Conservation (phyloP, 2,329 filamentous ascomycete species). For the Phialemoniopsis sp. region DNA sequence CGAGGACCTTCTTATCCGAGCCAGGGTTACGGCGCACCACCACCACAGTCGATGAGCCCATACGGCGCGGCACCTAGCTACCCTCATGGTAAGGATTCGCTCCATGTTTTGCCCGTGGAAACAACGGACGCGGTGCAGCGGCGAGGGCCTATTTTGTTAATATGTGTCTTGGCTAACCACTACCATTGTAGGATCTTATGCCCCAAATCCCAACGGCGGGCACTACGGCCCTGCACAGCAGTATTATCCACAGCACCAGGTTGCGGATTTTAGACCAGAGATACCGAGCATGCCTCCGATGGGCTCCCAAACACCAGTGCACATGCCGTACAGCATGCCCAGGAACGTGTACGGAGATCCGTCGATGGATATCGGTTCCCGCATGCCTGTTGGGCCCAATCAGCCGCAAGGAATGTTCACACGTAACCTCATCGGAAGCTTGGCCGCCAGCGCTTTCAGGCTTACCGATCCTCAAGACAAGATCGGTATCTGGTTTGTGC, state of each 20-base stretch:
- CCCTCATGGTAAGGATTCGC: slow-evolving; percentile 10
- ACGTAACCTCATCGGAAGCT: slow-evolving; percentile 87
- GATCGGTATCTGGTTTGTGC: slow-evolving; percentile 91
- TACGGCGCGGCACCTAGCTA: slow-evolving; percentile 19
- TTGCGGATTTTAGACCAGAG: background rate
- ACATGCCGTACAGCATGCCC: slow-evolving; percentile 23
- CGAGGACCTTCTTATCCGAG: slow-evolving; percentile 21
- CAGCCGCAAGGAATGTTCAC: slow-evolving; percentile 83
- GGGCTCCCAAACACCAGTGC: slow-evolving; percentile 4
- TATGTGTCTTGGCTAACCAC: background rate
- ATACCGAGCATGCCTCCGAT: slow-evolving; percentile 1
- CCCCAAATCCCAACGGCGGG: background rate
- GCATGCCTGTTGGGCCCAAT: slow-evolving; percentile 32
- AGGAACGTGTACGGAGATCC: slow-evolving; percentile 20
- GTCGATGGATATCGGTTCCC: slow-evolving; percentile 23
- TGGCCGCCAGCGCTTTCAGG: slow-evolving; percentile 83
- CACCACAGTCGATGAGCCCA: slow-evolving; percentile 13
- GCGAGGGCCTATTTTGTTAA: too few relatives aligned
- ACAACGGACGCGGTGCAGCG: too few relatives aligned
- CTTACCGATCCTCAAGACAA: slow-evolving; percentile 75
- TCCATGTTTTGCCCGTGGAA: too few relatives aligned
- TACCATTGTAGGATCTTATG: too few relatives aligned
- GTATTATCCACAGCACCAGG: too few relatives aligned
- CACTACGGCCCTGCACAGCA: too few relatives aligned
- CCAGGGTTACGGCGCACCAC: slow-evolving; percentile 16